Evolutionary conservation across 1,284 basidiomycete genomes (phyloP), one percentile per base, ranked within the genome.

Genomic region (Thelephora terrestris): DNA sequence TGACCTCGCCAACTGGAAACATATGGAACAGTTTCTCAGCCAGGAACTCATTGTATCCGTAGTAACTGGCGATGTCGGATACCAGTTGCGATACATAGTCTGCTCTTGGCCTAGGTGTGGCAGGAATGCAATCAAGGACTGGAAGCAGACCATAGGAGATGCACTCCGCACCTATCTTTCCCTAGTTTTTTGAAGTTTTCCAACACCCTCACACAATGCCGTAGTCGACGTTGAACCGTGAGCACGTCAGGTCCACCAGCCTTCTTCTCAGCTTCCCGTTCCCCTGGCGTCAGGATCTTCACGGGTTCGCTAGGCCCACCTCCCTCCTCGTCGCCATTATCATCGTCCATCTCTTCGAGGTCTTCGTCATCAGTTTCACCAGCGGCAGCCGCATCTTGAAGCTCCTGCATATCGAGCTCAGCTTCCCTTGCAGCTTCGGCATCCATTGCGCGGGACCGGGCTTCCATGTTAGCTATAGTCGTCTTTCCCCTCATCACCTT

Each of bases 31-130:
- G 72, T 69, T 97, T 97, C 62, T 94, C 90, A 3, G 89, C 82
- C 43, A 99, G 77, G 71, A 93, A 99, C 9, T 90, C 84, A 61
- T 98, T 99, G 71, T 99, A 99, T 39, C 96, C 96, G 64, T 98
- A 98, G 71, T 99, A 99, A 58, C 78, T 91, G 14, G 82, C 83
- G 58, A 97, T 91, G 59, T 97, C 92, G 38, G 82, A 73, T 25
- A 95, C 70, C 42, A 99, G 72, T 64, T 97, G 95, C 38, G 89
- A 81, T 42, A 88, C 75, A 59, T 98, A 94, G 61, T 99, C 96
- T 37, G 90, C 79, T 47, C 94, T 74, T 56, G 90, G 77, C 58
- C 92, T 89, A 59, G 44, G 51, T 44, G 50, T 45, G 36, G 53
- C 55, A 49, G 56, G 49, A 2, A 38, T 45, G 17, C 34, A 12